Evolutionary conservation across 192 early-diverging fungal species (phyloP).

Genomic region (Linderina pennispora): DNA sequence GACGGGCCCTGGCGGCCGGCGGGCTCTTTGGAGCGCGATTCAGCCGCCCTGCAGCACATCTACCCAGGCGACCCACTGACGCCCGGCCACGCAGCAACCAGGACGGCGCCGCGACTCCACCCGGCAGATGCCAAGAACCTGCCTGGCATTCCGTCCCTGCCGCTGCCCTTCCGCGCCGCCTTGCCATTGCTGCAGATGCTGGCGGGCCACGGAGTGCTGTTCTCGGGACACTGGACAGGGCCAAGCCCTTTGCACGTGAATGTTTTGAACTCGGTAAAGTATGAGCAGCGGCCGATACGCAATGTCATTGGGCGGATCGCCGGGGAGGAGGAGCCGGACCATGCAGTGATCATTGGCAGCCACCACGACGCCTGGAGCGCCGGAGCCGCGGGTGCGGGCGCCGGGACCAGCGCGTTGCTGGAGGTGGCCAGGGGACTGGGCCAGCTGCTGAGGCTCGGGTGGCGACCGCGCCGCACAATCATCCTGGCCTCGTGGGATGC

Average conservation of each 20-base stretch:
- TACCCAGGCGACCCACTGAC: constrained; percentile 60
- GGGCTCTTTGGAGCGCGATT: constrained; percentile 51
- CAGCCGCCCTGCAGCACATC: constrained; percentile 38
- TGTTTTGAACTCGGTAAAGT: constrained; percentile 49
- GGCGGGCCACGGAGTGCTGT: constrained; percentile 36
- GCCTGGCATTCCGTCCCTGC: constrained; percentile 57
- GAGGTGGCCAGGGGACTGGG: constrained; percentile 30
- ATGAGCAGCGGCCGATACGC: constrained; percentile 46
- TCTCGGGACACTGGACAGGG: constrained; percentile 51
- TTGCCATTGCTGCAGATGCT: constrained; percentile 48
- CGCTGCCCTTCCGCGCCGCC: constrained; percentile 57
- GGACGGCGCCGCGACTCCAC: constrained; percentile 47
- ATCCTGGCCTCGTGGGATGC: constrained; percentile 46
- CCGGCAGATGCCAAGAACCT: constrained; percentile 45
- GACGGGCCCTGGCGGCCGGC: constrained; percentile 55
- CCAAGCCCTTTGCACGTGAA: constrained; percentile 43
- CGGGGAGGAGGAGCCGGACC: constrained; percentile 47
- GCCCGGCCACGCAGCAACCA: constrained; percentile 50
- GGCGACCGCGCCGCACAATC: constrained; percentile 44
- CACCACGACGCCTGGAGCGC: constrained; percentile 67
- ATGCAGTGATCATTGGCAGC: constrained; percentile 52
- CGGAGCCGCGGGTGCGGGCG: constrained; percentile 45
- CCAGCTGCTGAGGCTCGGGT: constrained; percentile 26
- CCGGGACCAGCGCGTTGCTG: constrained; percentile 40
- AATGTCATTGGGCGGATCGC: constrained; percentile 57